A percentile compares a stretch with the other conserved stretches of the same genome.
Conservation (phyloP, 2,329 filamentous ascomycete species). For the Stagonosporopsis tanaceti region DNA sequence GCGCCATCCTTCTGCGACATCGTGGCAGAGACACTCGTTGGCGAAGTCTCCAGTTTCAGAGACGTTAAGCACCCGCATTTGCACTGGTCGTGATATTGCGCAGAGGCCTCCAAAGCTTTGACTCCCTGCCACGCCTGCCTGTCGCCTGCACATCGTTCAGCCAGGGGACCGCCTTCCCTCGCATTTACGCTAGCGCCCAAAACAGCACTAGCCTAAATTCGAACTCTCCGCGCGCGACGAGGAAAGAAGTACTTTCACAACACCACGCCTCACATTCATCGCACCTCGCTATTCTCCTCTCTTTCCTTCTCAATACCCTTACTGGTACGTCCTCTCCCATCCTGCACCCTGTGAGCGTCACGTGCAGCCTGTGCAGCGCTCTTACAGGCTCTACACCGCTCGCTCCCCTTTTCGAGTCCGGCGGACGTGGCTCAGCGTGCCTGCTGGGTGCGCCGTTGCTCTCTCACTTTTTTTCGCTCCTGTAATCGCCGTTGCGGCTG, state of each 20-base stretch:
- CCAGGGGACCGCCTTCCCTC: conserved; percentile 12
- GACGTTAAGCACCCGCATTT: conserved; percentile 13
- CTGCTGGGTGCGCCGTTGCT: conserved; percentile 35
- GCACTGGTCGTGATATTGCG: conserved; percentile 20
- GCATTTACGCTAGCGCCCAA: conserved; percentile 15
- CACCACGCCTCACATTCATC: conserved; percentile 41
- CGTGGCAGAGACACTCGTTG: conserved; percentile 12
- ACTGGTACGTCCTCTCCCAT: conserved; percentile 43
- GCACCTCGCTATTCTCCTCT: conserved; percentile 41
- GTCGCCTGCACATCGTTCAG: conserved; percentile 21
- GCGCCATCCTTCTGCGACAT: conserved; percentile 10
- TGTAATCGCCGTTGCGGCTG: conserved; percentile 23
- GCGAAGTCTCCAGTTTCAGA: conserved; percentile 19
- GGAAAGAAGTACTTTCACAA: conserved; percentile 49
- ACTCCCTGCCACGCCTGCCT: conserved; percentile 17
- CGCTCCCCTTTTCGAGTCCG: conserved; percentile 46
- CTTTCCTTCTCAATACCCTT: conserved; percentile 29
- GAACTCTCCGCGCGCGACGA: conserved; percentile 47
- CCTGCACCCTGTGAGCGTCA: conserved; percentile 21
- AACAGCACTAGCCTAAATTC: conserved; percentile 24
- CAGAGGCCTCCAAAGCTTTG: conserved; percentile 20
- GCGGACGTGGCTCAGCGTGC: conserved; percentile 41
- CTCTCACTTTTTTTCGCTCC: conserved; percentile 18
- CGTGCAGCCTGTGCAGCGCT: conserved; percentile 32
- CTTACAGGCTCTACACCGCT: conserved; percentile 39